phyloP scores from a whole-genome alignment of 148 eudicot genomes.

The Persicaria maculosa region DNA sequence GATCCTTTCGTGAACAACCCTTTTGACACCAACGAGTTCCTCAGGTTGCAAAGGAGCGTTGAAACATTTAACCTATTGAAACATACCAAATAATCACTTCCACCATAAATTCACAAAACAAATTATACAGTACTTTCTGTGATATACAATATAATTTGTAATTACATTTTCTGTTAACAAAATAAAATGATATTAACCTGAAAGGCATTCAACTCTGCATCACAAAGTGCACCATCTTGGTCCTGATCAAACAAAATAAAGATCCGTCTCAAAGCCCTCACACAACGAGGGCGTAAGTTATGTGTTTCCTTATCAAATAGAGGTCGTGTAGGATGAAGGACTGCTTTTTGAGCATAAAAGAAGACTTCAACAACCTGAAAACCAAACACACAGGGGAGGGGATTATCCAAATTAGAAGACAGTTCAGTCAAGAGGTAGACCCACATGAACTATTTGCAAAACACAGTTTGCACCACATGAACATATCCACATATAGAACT shows the following conservation, averaged over 20 bases:
- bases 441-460: too few relatives aligned
- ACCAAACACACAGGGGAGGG: not conserved
- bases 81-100: conserved; percentile 8
- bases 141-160: not conserved
- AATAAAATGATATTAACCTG: conserved; percentile 41
- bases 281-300: conserved; percentile 76
- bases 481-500: not conserved
- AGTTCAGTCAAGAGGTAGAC: too few relatives aligned
- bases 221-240: conserved; percentile 85
- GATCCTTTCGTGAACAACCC: conserved; percentile 87
- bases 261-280: conserved; percentile 84
- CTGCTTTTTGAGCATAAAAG: conserved; percentile 92
- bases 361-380: conserved; percentile 88
- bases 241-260: conserved; percentile 88
- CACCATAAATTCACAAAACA: not conserved
- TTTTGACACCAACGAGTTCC: conserved; percentile 83
- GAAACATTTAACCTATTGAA: conserved; percentile 79
- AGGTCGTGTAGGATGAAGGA: conserved; percentile 89
- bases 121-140: not conserved
- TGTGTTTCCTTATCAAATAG: conserved; percentile 89
- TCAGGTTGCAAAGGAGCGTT: conserved; percentile 89
- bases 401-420: too few relatives aligned
- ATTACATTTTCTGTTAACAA: not conserved
- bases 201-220: conserved; percentile 85
- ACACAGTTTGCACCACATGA: not conserved